Conservation (phyloP, 805 yeast genomes). For the Suhomyces pyralidae region DNA sequence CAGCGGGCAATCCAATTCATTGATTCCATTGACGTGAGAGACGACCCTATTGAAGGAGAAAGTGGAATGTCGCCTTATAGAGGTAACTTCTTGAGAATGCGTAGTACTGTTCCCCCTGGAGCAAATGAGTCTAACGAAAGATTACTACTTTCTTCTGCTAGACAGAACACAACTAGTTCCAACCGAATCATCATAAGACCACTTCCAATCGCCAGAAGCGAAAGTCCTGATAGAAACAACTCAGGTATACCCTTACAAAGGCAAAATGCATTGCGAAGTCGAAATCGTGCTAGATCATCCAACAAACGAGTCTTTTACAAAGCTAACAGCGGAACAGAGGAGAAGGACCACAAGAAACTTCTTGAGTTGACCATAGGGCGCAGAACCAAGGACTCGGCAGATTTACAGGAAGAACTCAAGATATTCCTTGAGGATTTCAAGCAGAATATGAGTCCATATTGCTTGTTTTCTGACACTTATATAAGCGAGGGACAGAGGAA, state of each 20-base stretch:
- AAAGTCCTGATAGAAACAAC: not conserved
- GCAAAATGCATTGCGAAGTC: slow-evolving; percentile 31
- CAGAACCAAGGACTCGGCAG: not conserved
- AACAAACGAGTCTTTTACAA: slow-evolving; percentile 3
- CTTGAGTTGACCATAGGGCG: not conserved
- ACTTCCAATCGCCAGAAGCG: not conserved
- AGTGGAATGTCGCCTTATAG: not conserved
- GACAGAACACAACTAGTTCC: slow-evolving; percentile 15
- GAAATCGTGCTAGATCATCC: not conserved
- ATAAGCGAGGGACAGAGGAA: not conserved
- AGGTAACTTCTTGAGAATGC: not conserved
- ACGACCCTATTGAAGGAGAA: slow-evolving; percentile 3
- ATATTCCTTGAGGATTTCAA: not conserved
- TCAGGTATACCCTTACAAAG: slow-evolving; percentile 26
- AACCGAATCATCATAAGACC: slow-evolving; percentile 2
- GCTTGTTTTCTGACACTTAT: not conserved
- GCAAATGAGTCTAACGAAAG: slow-evolving; percentile 8
- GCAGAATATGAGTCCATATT: not conserved
- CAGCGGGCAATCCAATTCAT: slow-evolving; percentile 9
- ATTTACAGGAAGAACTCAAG: not conserved
- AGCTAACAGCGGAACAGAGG: not conserved
- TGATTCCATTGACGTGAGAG: slow-evolving; percentile 5
- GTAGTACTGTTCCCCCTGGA: not conserved
- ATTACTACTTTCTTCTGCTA: slow-evolving; percentile 25
- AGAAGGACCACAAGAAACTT: not conserved